phyloP scores from a whole-genome alignment of 805 yeast species.

The Metschnikowia drakensbergensis region DNA sequence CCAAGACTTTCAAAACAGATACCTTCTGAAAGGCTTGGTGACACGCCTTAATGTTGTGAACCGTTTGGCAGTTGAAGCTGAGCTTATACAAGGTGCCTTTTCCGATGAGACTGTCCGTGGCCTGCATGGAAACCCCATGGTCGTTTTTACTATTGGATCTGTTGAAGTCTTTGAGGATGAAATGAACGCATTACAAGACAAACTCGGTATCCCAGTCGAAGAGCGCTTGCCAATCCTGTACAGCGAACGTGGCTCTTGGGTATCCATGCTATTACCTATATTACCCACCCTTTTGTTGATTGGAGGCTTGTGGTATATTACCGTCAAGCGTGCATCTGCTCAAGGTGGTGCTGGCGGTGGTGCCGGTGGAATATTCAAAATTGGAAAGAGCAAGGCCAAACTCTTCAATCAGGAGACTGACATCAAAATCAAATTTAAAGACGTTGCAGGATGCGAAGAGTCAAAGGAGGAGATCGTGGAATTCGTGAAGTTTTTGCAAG shows the following conservation, averaged over 20 bases:
- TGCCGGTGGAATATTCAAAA: conserved; percentile 73
- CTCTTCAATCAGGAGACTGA: conserved; percentile 88
- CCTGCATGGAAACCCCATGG: conserved; percentile 40
- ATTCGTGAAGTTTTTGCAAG: conserved; percentile 87
- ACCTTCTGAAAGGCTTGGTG: conserved; percentile 75
- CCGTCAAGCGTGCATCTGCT: conserved; percentile 48
- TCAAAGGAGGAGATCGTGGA: conserved; percentile 98
- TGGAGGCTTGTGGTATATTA: conserved; percentile 73
- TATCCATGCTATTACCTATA: conserved; percentile 63
- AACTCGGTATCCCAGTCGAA: conserved; percentile 58
- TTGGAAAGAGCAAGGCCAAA: conserved; percentile 90
- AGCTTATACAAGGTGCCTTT: conserved; percentile 46
- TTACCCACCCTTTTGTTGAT: conserved; percentile 77
- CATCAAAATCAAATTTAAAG: conserved; percentile 81
- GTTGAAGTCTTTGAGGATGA: conserved; percentile 82
- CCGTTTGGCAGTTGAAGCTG: conserved; percentile 67
- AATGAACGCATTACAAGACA: conserved; percentile 67
- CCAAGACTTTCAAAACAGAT: conserved; percentile 82
- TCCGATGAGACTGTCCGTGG: conserved; percentile 40
- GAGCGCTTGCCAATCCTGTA: conserved; percentile 78
- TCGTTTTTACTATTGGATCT: conserved; percentile 82
- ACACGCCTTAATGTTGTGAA: conserved; percentile 70
- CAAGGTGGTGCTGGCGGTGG: conserved; percentile 56
- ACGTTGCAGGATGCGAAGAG: conserved; percentile 97
- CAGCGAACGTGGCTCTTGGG: conserved; percentile 61